A percentile compares a stretch with the other conserved stretches of the same genome.
phyloP scores from a whole-genome alignment of 495 filamentous ascomycete genomes.

The Haplographium delicatum region DNA sequence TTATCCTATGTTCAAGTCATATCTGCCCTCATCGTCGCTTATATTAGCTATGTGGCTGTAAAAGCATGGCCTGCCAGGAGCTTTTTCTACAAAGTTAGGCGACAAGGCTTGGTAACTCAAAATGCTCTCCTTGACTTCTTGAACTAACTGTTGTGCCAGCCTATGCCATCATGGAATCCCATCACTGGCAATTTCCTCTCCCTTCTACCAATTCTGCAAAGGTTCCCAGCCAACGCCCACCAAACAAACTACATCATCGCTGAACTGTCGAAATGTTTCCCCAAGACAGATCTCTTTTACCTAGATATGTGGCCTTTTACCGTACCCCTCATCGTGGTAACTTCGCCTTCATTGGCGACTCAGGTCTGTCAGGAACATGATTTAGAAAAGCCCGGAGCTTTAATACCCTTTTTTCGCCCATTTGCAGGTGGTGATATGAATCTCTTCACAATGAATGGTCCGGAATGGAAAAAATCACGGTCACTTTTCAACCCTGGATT shows the following conservation, averaged over 20 bases:
- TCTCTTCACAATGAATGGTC: conserved; percentile 15
- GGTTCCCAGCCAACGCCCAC: conserved; percentile 1
- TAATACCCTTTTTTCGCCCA: conserved; percentile 22
- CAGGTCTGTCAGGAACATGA: conserved; percentile 13
- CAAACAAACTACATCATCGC: conserved; percentile 3
- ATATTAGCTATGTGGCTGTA: neutral
- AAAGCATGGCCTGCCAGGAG: conserved; percentile 3
- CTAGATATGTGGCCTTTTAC: conserved; percentile 26
- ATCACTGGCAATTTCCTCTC: conserved; percentile 4
- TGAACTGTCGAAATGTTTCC: conserved; percentile 4
- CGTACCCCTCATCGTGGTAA: conserved; percentile 15
- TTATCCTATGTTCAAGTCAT: neutral
- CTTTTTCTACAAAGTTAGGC: neutral
- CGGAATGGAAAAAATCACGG: conserved; percentile 33
- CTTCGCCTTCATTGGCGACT: conserved; percentile 22
- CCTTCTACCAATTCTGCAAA: neutral
- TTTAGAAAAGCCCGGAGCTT: conserved; percentile 15
- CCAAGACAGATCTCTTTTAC: conserved; percentile 15
- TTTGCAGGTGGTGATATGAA: conserved; percentile 1
- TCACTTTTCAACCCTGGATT: conserved; percentile 25
- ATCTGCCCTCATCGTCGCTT: neutral
- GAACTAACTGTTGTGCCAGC: neutral
- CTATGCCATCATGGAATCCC: conserved; percentile 8
- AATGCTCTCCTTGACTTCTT: neutral
- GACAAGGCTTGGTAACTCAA: neutral